phyloP scores from a whole-genome alignment of 495 filamentous ascomycete genomes.

The Xanthoparmelia taractica region DNA sequence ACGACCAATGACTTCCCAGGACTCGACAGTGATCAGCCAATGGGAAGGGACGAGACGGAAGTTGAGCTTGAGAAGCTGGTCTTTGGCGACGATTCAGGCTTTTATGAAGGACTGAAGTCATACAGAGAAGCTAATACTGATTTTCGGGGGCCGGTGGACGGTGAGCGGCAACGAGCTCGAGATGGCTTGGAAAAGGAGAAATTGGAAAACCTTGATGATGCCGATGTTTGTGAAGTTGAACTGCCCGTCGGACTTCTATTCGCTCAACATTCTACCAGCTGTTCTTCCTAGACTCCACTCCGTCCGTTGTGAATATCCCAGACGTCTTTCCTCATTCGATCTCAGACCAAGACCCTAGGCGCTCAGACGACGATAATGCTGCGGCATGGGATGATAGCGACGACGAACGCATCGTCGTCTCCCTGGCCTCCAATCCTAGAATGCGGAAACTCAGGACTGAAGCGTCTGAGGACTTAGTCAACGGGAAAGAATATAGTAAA shows the following conservation, averaged over 20 bases:
- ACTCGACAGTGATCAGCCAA: constrained; percentile 30
- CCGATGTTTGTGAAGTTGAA: constrained; percentile 44
- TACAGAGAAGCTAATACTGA: not conserved
- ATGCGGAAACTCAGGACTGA: constrained; percentile 72
- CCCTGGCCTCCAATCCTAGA: constrained; percentile 61
- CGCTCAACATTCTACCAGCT: constrained; percentile 41
- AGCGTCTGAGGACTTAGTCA: constrained; percentile 79
- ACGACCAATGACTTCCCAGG: not conserved
- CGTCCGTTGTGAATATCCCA: constrained; percentile 37
- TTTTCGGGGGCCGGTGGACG: not conserved
- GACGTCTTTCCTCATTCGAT: constrained; percentile 38
- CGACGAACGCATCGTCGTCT: constrained; percentile 78
- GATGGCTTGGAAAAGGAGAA: constrained; percentile 31
- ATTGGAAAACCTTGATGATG: constrained; percentile 49
- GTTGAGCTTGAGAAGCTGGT: constrained; percentile 77
- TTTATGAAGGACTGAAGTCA: constrained; percentile 58
- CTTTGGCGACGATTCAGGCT: constrained; percentile 76
- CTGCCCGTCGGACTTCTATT: not conserved
- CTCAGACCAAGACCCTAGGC: constrained; percentile 34
- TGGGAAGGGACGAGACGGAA: constrained; percentile 72
- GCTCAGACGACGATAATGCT: constrained; percentile 33
- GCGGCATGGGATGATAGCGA: constrained; percentile 92
- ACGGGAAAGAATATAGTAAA: constrained; percentile 73
- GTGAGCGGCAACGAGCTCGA: constrained; percentile 10
- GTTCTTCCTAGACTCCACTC: constrained; percentile 62